Evolutionary conservation across 345 rosid species (phyloP).

Genomic region (Ceriops decandra): DNA sequence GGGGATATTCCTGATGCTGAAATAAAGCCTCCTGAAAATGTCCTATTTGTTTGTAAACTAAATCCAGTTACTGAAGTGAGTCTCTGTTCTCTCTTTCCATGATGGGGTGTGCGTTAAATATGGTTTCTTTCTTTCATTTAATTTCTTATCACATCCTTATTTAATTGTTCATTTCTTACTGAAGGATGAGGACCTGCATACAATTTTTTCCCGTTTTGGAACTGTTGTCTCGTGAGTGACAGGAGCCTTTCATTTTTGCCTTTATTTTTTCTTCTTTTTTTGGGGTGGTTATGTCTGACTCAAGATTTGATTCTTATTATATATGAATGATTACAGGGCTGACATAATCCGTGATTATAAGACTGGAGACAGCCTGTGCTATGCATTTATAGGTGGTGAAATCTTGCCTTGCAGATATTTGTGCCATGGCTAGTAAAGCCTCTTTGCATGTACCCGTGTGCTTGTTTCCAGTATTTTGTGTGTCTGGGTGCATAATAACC

Average conservation of each 20-base stretch:
- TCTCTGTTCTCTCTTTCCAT: constrained; percentile 21
- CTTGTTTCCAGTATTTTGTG: too few relatives aligned
- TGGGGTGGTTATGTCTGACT: not conserved
- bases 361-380: constrained; percentile 97
- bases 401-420: constrained; percentile 8
- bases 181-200: constrained; percentile 96
- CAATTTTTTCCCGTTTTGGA: constrained; percentile 95
- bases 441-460: not conserved
- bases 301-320: constrained; percentile 13
- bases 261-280: constrained; percentile 1
- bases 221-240: constrained; percentile 68
- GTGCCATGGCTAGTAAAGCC: not conserved
- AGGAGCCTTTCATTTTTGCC: not conserved
- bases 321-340: constrained; percentile 53
- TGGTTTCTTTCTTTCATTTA: not conserved
- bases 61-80: constrained; percentile 97
- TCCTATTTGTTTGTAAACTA: constrained; percentile 91
- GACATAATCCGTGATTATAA: constrained; percentile 85
- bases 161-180: constrained; percentile 11
- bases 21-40: constrained; percentile 89
- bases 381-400: constrained; percentile 80
- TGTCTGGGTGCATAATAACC: not conserved
- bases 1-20: constrained; percentile 85
- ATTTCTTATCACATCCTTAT: not conserved
- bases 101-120: not conserved